phyloP scores from a whole-genome alignment of 352 stramenopile species.

The Chrysophaeum taylorii region DNA sequence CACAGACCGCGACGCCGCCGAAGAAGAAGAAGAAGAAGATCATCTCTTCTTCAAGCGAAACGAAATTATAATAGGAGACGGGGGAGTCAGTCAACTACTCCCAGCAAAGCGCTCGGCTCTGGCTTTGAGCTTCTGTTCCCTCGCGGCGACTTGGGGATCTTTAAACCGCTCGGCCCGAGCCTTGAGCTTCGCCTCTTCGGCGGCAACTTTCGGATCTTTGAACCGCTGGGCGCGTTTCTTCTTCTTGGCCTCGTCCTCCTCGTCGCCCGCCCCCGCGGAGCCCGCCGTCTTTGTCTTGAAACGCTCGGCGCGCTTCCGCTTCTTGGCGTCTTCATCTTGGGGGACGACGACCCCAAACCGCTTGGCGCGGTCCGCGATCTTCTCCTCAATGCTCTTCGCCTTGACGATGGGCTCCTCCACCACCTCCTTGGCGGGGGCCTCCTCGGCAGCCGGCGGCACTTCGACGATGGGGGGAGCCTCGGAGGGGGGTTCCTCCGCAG shows the following conservation, averaged over 20 bases:
- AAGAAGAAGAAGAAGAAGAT: too few relatives aligned
- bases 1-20: too few relatives aligned
- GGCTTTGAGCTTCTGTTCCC: background rate
- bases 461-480: background rate
- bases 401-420: background rate
- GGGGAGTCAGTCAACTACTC: too few relatives aligned
- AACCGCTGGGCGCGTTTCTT: background rate
- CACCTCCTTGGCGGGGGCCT: too few relatives aligned
- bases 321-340: background rate
- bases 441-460: background rate
- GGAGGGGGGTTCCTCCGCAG: too few relatives aligned
- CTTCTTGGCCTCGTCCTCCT: background rate
- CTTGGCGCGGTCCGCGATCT: background rate
- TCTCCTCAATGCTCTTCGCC: background rate
- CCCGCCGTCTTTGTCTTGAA: background rate
- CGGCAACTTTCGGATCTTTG: background rate
- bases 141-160: background rate
- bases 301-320: background rate
- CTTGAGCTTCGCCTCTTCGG: background rate
- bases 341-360: background rate
- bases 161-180: background rate
- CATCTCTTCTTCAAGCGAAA: too few relatives aligned
- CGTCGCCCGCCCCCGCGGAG: background rate
- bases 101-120: background rate
- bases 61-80: too few relatives aligned